Evolutionary conservation across 2,329 filamentous ascomycete genomes (phyloP), one percentile per base, ranked within the genome.

Genomic region (Fusarium sambucinum): DNA sequence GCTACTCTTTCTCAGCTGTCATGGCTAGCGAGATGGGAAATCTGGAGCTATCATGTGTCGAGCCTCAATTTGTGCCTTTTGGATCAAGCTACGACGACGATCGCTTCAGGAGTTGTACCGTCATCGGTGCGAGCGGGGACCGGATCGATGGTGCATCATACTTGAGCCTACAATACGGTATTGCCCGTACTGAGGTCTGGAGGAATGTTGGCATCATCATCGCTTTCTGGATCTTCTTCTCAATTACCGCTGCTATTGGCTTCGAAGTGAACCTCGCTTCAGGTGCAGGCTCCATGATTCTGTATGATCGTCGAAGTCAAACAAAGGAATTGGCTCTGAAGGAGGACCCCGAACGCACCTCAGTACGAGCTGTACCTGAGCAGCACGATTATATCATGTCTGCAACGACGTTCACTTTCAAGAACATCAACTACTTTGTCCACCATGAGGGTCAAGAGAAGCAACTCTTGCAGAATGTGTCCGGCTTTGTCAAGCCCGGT

Each of bases 401-500:
- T 1, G 21, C 47, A 2, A 50, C 51, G 1, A 27, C 90, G 54
- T 92, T 92, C 78, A 87, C 89, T 63, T 92, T 90, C 90, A 82
- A 86, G 55, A 83, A 91, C 63, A 87, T 92, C 6, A 90, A 87
- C 76, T 93, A 92, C 71, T 89, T 92, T 63, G 90, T 93, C 72
- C 44, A 50, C 2, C 53, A 55, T 10, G 33, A 86, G 87, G 68
- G 90, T 92, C 76, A 76, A 71, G 44, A 91, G 90, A 75, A 50
- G 16, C 85, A 91, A 64, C 77, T 81, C 3, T 17, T 84, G 90
- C 19, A 84, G 88, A 21, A 88, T 53, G 88, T 92, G 5, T 87
- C 91, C 70, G 90, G 90, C 9, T 92, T 89, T 88, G 89, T 92
- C 55, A 90, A 92, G 76, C 90, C 90, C 3, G 90, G 90, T 42